A percentile compares a stretch with the other conserved stretches of the same genome.
These are phyloP conservation scores for Suillus paluster DNA, from an alignment of 768 basidiomycete species.

Conservation along the genomic window DNA sequence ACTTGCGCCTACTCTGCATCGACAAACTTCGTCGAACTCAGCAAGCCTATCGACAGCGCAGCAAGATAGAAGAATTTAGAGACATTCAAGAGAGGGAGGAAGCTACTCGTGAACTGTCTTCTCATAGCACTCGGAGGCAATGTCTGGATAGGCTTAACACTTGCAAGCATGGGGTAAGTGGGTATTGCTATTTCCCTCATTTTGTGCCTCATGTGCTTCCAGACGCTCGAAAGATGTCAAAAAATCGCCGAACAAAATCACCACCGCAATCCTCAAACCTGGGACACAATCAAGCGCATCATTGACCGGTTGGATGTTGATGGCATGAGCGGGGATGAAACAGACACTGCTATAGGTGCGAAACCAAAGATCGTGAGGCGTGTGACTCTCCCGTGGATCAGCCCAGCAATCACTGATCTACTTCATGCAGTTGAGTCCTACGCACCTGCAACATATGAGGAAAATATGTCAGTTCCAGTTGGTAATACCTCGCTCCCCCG, in stretches of 20 bases:
- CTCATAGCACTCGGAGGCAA: neutral
- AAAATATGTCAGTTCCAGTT: neutral
- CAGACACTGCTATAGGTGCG: neutral
- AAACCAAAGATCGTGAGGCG: neutral
- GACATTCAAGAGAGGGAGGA: neutral
- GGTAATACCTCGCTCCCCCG: neutral
- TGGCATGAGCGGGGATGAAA: slow-evolving; percentile 17
- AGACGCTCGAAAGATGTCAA: slow-evolving; percentile 1
- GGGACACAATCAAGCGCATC: neutral
- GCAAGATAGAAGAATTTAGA: neutral
- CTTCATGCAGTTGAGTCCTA: neutral
- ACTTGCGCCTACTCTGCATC: neutral
- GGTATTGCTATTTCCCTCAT: neutral
- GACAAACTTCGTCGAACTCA: slow-evolving; percentile 4
- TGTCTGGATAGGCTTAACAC: neutral
- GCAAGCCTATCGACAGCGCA: neutral
- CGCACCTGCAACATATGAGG: neutral
- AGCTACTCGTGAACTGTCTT: neutral
- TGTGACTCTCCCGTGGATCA: too few relatives aligned
- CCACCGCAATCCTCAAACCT: slow-evolving; percentile 5
- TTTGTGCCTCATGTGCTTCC: neutral
- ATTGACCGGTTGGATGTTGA: slow-evolving; percentile 1
- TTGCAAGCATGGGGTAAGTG: slow-evolving; percentile 1
- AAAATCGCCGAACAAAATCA: slow-evolving; percentile 7
- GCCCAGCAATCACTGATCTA: neutral